These are phyloP conservation scores for Knoxdaviesia capensis DNA, from an alignment of 2,329 filamentous ascomycete genomes.

Conservation along the genomic window DNA sequence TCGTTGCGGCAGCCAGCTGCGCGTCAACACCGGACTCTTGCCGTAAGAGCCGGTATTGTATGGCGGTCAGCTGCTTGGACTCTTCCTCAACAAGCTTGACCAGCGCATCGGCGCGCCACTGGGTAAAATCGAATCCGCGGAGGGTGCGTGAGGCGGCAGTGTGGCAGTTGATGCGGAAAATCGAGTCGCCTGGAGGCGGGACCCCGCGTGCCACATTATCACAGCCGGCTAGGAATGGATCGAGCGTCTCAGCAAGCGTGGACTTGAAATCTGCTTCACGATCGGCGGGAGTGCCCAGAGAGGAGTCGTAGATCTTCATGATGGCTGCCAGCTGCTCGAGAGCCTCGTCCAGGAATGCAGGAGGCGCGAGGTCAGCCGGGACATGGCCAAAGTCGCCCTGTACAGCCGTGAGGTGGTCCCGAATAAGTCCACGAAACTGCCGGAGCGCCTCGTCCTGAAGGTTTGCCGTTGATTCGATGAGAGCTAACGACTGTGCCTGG, in stretches of 20 bases:
- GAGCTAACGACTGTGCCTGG: constrained; percentile 22
- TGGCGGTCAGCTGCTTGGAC: constrained; percentile 36
- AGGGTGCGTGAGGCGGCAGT: constrained; percentile 36
- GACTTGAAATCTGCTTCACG: constrained; percentile 51
- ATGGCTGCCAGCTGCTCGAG: constrained; percentile 59
- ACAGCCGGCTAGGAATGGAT: constrained; percentile 67
- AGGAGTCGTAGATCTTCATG: constrained; percentile 75
- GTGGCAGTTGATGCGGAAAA: constrained; percentile 58
- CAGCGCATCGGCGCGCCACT: constrained; percentile 31
- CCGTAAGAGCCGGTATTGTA: constrained; percentile 55
- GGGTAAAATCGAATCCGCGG: constrained; percentile 42
- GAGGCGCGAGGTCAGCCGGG: constrained; percentile 54
- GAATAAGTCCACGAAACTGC: constrained; percentile 65
- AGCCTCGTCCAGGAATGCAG: constrained; percentile 62
- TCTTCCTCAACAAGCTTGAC: constrained; percentile 33
- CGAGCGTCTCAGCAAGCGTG: constrained; percentile 59
- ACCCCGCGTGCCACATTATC: constrained; percentile 46
- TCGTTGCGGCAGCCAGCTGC: constrained; percentile 23
- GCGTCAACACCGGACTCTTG: constrained; percentile 51
- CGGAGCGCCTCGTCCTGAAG: constrained; percentile 60
- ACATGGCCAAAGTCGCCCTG: constrained; percentile 52
- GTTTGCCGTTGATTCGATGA: constrained; percentile 47
- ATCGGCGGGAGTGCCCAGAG: constrained; percentile 38
- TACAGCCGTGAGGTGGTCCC: constrained; percentile 57
- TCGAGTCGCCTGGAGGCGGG: constrained; percentile 34